Evolutionary conservation across 169 alveolate genomes (phyloP).

Genomic region (Cryptosporidium sp.): DNA sequence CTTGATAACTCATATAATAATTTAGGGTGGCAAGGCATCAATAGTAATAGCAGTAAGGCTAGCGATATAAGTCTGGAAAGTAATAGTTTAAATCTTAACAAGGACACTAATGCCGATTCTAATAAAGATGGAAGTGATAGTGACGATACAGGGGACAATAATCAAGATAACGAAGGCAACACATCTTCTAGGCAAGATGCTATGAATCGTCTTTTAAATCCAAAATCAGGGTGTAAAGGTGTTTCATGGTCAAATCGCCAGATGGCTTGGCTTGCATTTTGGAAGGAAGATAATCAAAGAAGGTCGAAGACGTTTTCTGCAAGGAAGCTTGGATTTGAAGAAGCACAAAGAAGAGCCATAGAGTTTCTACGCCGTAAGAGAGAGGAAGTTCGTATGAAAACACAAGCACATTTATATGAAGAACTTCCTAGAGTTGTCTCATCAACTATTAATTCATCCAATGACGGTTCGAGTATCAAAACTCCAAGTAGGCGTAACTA

Average conservation of each 20-base stretch:
- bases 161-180: conserved; percentile 13
- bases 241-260: conserved; percentile 76
- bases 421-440: conserved; percentile 72
- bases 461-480: conserved; percentile 9
- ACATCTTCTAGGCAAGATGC: conserved; percentile 74
- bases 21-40: conserved; percentile 38
- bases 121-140: conserved; percentile 37
- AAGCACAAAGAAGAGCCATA: conserved; percentile 73
- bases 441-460: conserved; percentile 8
- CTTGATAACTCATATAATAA: conserved; percentile 8
- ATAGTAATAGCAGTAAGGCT: conserved; percentile 22
- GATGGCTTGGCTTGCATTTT: conserved; percentile 76
- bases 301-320: conserved; percentile 71
- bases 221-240: conserved; percentile 73
- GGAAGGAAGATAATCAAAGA: conserved; percentile 75
- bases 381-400: conserved; percentile 67
- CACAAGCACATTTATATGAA: conserved; percentile 75
- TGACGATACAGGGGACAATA: conserved; percentile 34
- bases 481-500: conserved; percentile 50
- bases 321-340: conserved; percentile 71
- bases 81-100: neutral
- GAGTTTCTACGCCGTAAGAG: conserved; percentile 68
- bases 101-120: neutral
- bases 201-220: conserved; percentile 71
- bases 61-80: conserved; percentile 38